Evolutionary conservation across 306 rosid species (phyloP).

Genomic region (Glycine soja): DNA sequence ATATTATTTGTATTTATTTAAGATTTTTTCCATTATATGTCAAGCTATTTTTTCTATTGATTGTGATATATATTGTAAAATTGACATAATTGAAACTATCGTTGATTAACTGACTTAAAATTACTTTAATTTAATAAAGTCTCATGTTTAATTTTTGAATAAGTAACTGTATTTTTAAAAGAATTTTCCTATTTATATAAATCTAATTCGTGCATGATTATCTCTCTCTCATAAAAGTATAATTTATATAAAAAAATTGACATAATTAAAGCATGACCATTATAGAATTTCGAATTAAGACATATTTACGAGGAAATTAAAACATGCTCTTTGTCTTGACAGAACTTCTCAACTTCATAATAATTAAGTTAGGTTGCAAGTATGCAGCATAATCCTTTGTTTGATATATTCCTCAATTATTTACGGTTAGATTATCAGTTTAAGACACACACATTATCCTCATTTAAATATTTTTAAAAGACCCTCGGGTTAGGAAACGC

Average conservation of each 20-base stretch:
- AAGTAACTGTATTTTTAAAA: no score
- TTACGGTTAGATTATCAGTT: background rate
- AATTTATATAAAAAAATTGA: no score
- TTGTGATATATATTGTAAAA: background rate
- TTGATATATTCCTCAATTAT: background rate
- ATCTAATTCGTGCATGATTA: no score
- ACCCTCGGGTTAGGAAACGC: constrained; percentile 51
- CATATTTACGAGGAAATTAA: background rate
- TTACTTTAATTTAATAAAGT: no score
- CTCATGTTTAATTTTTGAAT: no score
- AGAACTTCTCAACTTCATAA: background rate
- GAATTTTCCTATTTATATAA: no score
- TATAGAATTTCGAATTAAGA: background rate
- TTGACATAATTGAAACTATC: no score
- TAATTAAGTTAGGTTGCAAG: background rate
- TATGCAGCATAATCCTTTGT: constrained; percentile 1
- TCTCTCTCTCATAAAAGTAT: no score
- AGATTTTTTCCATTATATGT: background rate
- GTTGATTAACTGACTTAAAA: no score
- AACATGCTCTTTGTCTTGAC: background rate
- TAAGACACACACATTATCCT: constrained; percentile 32
- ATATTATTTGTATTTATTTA: background rate
- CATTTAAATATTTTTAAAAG: constrained; percentile 42
- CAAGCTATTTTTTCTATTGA: background rate
- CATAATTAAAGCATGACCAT: constrained; percentile 24